Conservation (phyloP, 345 rosid species). For the Boechera stricta region DNA sequence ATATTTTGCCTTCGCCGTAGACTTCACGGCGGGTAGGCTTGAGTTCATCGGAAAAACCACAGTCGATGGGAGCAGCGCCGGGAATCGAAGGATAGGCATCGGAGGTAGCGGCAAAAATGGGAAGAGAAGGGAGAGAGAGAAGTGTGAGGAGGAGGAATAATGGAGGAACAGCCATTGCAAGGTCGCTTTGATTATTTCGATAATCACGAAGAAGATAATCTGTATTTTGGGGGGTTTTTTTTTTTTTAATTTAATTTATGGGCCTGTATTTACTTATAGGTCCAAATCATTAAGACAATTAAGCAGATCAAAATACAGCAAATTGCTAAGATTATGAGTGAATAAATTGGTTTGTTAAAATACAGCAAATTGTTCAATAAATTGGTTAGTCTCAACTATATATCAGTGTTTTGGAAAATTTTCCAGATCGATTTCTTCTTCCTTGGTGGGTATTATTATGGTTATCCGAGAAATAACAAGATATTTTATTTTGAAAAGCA, state of each 20-base stretch:
- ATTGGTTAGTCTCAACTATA: too few species aligned
- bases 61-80: constrained; percentile 39
- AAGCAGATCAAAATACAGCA: not conserved
- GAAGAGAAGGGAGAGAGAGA: constrained; percentile 34
- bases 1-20: constrained; percentile 67
- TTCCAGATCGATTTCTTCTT: too few species aligned
- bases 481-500: too few species aligned
- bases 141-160: constrained; percentile 35
- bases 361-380: too few species aligned
- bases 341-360: too few species aligned
- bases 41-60: constrained; percentile 35
- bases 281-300: not conserved
- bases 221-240: not conserved
- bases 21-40: constrained; percentile 78
- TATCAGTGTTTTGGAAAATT: too few species aligned
- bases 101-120: constrained; percentile 18
- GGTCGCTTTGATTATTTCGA: constrained; percentile 4
- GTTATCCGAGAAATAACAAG: too few species aligned
- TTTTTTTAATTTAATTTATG: not conserved
- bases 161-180: constrained; percentile 34
- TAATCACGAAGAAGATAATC: constrained; percentile 21
- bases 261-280: not conserved
- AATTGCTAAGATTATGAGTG: not conserved
- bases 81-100: constrained; percentile 52
- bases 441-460: too few species aligned